phyloP scores from a whole-genome alignment of 495 filamentous ascomycete genomes.

The Talaromyces adpressus region DNA sequence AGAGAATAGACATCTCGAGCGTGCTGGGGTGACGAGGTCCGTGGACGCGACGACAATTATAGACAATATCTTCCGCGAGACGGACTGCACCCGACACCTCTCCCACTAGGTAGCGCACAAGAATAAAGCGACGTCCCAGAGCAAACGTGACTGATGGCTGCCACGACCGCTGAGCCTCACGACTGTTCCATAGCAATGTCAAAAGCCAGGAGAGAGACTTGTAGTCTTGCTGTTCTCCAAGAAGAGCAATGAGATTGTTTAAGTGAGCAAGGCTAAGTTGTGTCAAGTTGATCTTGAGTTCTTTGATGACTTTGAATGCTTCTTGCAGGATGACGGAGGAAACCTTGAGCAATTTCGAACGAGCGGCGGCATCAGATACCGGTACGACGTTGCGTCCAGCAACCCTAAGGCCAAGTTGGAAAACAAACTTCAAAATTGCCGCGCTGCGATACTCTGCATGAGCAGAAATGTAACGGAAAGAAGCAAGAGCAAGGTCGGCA shows the following conservation, averaged over 20 bases:
- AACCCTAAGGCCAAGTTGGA: constrained; percentile 22
- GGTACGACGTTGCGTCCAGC: constrained; percentile 17
- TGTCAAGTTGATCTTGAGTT: constrained; percentile 22
- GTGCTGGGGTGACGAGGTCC: constrained; percentile 26
- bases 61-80: constrained; percentile 35
- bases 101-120: constrained; percentile 29
- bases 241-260: constrained; percentile 26
- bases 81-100: constrained; percentile 25
- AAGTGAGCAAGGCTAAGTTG: constrained; percentile 23
- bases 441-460: constrained; percentile 19
- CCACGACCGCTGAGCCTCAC: constrained; percentile 19
- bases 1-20: constrained; percentile 30
- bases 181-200: constrained; percentile 25
- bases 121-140: constrained; percentile 29
- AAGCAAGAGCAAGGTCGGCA: constrained; percentile 23
- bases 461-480: constrained; percentile 25
- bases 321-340: constrained; percentile 19
- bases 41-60: constrained; percentile 35
- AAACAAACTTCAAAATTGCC: constrained; percentile 23
- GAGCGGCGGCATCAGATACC: constrained; percentile 12
- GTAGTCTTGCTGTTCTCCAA: constrained; percentile 32
- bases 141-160: constrained; percentile 21
- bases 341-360: constrained; percentile 17
- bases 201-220: constrained; percentile 30
- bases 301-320: constrained; percentile 18